Evolutionary conservation across 2,329 filamentous ascomycete genomes (phyloP), one percentile per base, ranked within the genome.

Genomic region (Phialophora tarda): DNA sequence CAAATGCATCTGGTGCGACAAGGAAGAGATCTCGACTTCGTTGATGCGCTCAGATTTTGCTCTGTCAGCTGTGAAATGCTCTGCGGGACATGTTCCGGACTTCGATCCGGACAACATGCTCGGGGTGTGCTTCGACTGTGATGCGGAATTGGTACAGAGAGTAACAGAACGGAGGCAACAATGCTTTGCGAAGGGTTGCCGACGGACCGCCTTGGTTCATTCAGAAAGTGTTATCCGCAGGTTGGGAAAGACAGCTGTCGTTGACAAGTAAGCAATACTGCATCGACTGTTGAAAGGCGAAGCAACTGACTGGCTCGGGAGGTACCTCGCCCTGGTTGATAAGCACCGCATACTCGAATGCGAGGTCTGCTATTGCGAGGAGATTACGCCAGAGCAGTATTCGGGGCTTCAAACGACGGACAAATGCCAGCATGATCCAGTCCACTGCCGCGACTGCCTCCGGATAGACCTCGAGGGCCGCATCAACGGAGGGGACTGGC

Each of bases 1-100:
- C 48, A 51, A 51, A 26, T 51, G 48, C 48, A 51, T 51, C 23
- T 51, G 48, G 48, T 51, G 48, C 48, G 48, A 51, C 24, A 51
- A 51, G 48, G 48, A 51, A 51, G 48, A 51, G 48, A 26, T 51
- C 24, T 51, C 48, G 24, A 51, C 48, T 5, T 51, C 48, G 14
- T 28, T 51, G 23, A 26, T 51, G 48, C 48, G 48, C 14, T 51
- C 48, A 3, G 48, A 51, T 28, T 51, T 51, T 26, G 48, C 48
- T 1, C 23, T 51, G 5, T 51, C 48, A 28, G 48, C 48, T 11
- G 48, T 51, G 48, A 51, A 23, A 51, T 51, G 48, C 21, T 51
- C 48, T 51, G 48, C 48, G 14, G 48, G 48, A 28, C 48, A 51
- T 28, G 23, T 51, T 26, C 21, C 48, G 23, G 21, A 23, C 24